These are phyloP conservation scores for Kodamaea fukazawae DNA, from an alignment of 805 yeast genomes.

Conservation along the genomic window DNA sequence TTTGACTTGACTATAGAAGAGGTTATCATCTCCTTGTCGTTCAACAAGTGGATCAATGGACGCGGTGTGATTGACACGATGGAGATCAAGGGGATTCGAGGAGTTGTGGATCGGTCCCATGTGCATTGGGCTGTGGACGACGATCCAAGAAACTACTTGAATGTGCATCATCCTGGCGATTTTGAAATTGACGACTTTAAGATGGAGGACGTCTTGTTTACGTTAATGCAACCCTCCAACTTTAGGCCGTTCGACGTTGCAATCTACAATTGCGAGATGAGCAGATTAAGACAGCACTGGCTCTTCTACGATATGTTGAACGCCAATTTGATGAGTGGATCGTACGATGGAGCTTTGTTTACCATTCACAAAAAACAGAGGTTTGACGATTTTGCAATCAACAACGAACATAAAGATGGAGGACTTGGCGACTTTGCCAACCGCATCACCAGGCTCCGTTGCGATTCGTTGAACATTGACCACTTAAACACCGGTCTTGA, in stretches of 20 bases:
- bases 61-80: slow-evolving; percentile 77
- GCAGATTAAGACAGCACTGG: slow-evolving; percentile 88
- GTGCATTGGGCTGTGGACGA: slow-evolving; percentile 80
- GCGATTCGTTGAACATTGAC: slow-evolving; percentile 82
- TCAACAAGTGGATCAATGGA: slow-evolving; percentile 87
- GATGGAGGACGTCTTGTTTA: slow-evolving; percentile 82
- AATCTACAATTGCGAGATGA: slow-evolving; percentile 80
- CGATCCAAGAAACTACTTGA: slow-evolving; percentile 77
- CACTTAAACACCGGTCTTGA: slow-evolving; percentile 86
- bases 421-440: slow-evolving; percentile 10
- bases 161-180: slow-evolving; percentile 78
- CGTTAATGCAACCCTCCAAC: slow-evolving; percentile 74
- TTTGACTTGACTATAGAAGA: slow-evolving; percentile 88
- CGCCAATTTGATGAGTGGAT: slow-evolving; percentile 82
- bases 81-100: slow-evolving; percentile 81
- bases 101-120: slow-evolving; percentile 88
- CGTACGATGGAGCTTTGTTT: slow-evolving; percentile 89
- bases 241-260: slow-evolving; percentile 85
- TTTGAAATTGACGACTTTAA: slow-evolving; percentile 83
- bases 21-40: slow-evolving; percentile 74
- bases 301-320: slow-evolving; percentile 80
- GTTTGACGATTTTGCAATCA: slow-evolving; percentile 41
- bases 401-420: slow-evolving; percentile 7
- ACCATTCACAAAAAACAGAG: slow-evolving; percentile 81
- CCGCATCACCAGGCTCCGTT: slow-evolving; percentile 71